phyloP scores from a whole-genome alignment of 2,329 filamentous ascomycete genomes.

The Chaetomium sp. region DNA sequence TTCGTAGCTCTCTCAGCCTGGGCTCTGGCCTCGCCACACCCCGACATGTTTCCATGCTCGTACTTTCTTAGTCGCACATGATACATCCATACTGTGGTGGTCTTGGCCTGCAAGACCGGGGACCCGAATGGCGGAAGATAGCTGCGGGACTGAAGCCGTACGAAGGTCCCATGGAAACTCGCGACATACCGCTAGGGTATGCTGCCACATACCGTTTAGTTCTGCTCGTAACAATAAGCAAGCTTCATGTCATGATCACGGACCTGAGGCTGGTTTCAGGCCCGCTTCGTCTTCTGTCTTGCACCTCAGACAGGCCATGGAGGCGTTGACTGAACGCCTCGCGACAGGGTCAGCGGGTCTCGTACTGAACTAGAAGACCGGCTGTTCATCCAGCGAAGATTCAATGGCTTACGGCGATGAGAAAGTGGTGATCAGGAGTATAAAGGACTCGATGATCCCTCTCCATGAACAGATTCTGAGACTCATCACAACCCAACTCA shows the following conservation, averaged over 20 bases:
- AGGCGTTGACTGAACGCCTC: not conserved
- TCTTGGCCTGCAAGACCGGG: not conserved
- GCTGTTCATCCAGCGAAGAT: not conserved
- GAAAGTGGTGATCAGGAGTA: not conserved
- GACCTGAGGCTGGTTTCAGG: not conserved
- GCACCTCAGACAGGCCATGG: not conserved
- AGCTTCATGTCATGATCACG: not conserved
- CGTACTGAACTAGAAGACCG: not conserved
- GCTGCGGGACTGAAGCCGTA: not conserved
- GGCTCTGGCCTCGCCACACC: not conserved
- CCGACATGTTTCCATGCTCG: not conserved
- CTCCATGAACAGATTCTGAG: not conserved
- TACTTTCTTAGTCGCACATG: not conserved
- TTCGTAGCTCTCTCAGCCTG: not conserved
- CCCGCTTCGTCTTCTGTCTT: not conserved
- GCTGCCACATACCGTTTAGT: not conserved
- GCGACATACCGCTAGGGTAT: not conserved
- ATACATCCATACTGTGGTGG: not conserved
- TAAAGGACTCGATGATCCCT: not conserved
- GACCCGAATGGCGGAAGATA: not conserved
- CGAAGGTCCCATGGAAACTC: not conserved
- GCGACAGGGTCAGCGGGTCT: not conserved
- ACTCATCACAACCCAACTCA: not conserved
- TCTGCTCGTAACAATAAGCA: not conserved
- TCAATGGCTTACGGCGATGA: not conserved